These are phyloP conservation scores for Dipteronia sinensis DNA, from an alignment of 345 rosid species.

Conservation along the genomic window DNA sequence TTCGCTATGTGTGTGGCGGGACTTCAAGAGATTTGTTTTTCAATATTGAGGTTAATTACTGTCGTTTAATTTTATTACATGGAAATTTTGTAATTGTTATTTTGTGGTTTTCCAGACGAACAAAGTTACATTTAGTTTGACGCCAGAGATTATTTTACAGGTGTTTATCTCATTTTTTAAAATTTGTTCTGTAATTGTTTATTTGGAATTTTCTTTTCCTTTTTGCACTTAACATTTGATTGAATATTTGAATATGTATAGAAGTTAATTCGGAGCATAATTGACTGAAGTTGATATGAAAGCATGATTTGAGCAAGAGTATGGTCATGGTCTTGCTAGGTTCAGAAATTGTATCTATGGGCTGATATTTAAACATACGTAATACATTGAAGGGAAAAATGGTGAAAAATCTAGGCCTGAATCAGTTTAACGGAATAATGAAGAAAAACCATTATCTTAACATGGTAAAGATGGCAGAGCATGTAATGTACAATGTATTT, in stretches of 20 bases:
- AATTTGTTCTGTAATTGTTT: neutral
- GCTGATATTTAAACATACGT: neutral
- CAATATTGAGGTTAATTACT: neutral
- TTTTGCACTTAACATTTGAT: neutral
- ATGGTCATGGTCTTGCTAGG: neutral
- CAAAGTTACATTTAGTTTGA: constrained; percentile 83
- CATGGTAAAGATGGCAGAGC: neutral
- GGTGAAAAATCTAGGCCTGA: neutral
- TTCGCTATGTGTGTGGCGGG: neutral
- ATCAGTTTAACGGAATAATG: neutral
- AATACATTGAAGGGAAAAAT: neutral
- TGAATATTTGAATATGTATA: constrained; percentile 5
- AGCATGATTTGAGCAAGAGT: neutral
- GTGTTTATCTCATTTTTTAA: constrained; percentile 32
- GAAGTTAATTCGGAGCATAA: constrained; percentile 2
- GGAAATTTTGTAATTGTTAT: constrained; percentile 5
- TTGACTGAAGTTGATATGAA: neutral
- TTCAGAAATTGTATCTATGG: neutral
- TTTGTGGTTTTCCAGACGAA: constrained; percentile 70
- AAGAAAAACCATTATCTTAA: neutral
- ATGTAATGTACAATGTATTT: neutral
- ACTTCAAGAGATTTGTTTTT: no score
- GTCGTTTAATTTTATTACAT: constrained; percentile 1
- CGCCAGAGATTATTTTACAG: constrained; percentile 88
- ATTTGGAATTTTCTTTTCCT: neutral